phyloP scores from a whole-genome alignment of 2,329 filamentous ascomycete genomes.

The Colletotrichum tofieldiae region DNA sequence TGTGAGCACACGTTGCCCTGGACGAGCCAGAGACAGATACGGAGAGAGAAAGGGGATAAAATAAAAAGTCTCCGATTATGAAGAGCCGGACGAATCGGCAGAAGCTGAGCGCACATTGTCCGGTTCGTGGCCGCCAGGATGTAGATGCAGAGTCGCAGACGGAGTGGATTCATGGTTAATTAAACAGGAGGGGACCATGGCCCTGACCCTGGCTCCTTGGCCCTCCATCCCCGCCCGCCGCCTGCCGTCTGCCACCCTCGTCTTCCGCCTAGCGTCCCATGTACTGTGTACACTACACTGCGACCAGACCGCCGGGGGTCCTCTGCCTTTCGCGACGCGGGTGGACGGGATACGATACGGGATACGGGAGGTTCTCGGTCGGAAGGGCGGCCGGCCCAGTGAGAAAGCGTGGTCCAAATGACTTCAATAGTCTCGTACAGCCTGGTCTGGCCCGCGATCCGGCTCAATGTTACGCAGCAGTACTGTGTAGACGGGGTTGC shows the following conservation, averaged over 20 bases:
- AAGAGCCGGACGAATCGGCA: conserved; percentile 42
- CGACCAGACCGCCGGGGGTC: not conserved
- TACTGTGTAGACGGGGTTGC: not conserved
- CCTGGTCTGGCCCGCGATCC: conserved; percentile 2
- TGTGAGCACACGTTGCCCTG: not conserved
- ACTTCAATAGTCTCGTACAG: conserved; percentile 7
- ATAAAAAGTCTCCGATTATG: conserved; percentile 13
- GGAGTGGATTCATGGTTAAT: conserved; percentile 40
- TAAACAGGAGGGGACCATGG: conserved; percentile 26
- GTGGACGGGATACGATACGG: not conserved
- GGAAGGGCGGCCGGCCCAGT: not conserved
- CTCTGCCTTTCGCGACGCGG: not conserved
- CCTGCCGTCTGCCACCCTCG: conserved; percentile 4
- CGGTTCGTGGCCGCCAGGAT: conserved; percentile 5
- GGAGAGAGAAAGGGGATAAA: conserved; percentile 12
- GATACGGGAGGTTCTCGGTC: conserved; percentile 1
- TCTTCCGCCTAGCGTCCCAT: conserved; percentile 3
- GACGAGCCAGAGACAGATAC: not conserved
- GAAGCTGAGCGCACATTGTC: conserved; percentile 28
- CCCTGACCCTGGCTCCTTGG: conserved; percentile 9
- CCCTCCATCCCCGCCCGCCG: not conserved
- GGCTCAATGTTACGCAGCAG: not conserved
- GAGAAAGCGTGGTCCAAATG: not conserved
- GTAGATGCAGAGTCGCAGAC: conserved; percentile 31
- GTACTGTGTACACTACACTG: too few species aligned